These are phyloP conservation scores for Rhexocercosporidium sp. DNA, from an alignment of 2,329 filamentous ascomycete species.

Conservation along the genomic window DNA sequence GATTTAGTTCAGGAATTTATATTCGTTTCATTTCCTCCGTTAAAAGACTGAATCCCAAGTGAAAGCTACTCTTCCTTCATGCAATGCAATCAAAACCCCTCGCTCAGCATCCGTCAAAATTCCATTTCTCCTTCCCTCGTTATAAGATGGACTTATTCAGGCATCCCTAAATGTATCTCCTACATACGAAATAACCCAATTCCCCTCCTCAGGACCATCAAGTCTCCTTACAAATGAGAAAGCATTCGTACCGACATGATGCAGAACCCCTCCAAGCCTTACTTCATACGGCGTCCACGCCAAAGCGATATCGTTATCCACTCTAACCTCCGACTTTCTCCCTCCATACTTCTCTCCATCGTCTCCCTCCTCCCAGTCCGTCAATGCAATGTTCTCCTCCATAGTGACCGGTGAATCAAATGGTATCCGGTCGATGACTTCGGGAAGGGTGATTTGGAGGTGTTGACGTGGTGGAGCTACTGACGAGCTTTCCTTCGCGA, in stretches of 20 bases:
- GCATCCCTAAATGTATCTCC: not conserved
- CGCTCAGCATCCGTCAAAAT: not conserved
- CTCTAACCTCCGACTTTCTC: not conserved
- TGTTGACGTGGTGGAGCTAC: not conserved
- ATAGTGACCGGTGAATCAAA: not conserved
- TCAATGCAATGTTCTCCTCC: conserved; percentile 1
- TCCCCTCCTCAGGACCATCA: not conserved
- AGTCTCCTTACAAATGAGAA: not conserved
- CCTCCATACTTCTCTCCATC: not conserved
- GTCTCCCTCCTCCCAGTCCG: not conserved
- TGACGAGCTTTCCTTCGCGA: not conserved
- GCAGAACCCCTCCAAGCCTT: not conserved
- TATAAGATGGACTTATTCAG: not conserved
- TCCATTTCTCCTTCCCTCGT: not conserved
- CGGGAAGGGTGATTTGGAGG: not conserved
- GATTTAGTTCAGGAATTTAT: too few species aligned
- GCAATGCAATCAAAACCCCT: not conserved
- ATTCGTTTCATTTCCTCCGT: too few species aligned
- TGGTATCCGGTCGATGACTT: not conserved
- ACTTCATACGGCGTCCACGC: conserved; percentile 14
- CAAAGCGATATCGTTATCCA: conserved; percentile 7
- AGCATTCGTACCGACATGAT: not conserved
- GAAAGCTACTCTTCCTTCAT: too few species aligned
- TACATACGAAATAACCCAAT: not conserved
- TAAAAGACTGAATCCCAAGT: too few species aligned